Evolutionary conservation across 2,329 filamentous ascomycete genomes (phyloP).

Genomic region (Sarocladiaceae sp.): DNA sequence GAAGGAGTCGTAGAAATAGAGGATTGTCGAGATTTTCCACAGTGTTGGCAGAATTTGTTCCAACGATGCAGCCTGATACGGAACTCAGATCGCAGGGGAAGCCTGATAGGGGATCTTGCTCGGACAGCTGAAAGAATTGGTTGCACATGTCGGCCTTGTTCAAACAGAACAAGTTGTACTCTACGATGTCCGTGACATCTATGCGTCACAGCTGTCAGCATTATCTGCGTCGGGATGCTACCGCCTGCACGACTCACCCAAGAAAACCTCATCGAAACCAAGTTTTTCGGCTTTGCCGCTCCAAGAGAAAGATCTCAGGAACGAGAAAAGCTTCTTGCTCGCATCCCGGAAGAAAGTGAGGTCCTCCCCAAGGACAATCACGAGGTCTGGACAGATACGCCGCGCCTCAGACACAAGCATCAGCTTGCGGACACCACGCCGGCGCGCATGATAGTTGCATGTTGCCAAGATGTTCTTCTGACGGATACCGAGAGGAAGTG

Average conservation of each 20-base stretch:
- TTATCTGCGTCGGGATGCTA: neutral
- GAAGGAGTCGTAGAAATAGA: slow-evolving; percentile 55
- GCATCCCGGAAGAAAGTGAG: slow-evolving; percentile 77
- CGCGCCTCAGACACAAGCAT: slow-evolving; percentile 80
- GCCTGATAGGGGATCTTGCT: slow-evolving; percentile 67
- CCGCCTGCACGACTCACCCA: slow-evolving; percentile 27
- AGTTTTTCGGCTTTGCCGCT: slow-evolving; percentile 70
- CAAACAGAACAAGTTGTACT: slow-evolving; percentile 70
- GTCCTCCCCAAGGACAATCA: slow-evolving; percentile 83
- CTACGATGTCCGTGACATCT: slow-evolving; percentile 80
- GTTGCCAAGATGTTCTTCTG: slow-evolving; percentile 92
- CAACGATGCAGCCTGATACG: slow-evolving; percentile 56
- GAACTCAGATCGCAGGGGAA: slow-evolving; percentile 70
- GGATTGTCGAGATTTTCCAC: slow-evolving; percentile 24
- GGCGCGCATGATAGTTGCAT: slow-evolving; percentile 87
- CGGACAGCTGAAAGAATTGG: slow-evolving; percentile 76
- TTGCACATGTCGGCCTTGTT: slow-evolving; percentile 56
- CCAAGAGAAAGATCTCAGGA: slow-evolving; percentile 71
- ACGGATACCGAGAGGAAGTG: slow-evolving; percentile 72
- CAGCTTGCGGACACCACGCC: slow-evolving; percentile 69
- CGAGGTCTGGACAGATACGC: slow-evolving; percentile 71
- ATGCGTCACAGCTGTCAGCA: slow-evolving; percentile 25
- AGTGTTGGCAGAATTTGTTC: slow-evolving; percentile 13
- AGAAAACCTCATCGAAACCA: slow-evolving; percentile 79
- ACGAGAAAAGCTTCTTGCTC: slow-evolving; percentile 72